Percentiles rank a stretch among this genome's conserved stretches.
Conservation (phyloP, 768 basidiomycete species). For the Russula lepida region DNA sequence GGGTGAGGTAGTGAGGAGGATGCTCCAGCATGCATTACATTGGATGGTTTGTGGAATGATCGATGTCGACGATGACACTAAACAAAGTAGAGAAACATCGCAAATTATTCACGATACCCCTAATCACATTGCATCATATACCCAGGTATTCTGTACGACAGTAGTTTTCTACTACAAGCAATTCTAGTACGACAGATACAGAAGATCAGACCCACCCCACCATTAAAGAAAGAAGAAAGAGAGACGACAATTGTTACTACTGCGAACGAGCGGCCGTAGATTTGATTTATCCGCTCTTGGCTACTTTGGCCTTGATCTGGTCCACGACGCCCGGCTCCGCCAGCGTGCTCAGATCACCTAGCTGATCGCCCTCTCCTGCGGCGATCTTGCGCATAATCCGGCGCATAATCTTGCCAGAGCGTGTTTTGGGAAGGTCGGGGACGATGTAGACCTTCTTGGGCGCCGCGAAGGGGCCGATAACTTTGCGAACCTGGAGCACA, state of each 20-base stretch:
- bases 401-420: conserved; percentile 96
- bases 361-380: conserved; percentile 87
- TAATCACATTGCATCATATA: conserved; percentile 3
- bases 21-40: not conserved
- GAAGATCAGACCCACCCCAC: not conserved
- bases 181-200: not conserved
- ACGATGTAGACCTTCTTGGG: conserved; percentile 89
- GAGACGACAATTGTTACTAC: no score
- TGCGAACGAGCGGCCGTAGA: not conserved
- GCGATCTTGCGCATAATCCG: conserved; percentile 96
- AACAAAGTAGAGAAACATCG: conserved; percentile 10
- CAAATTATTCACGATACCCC: conserved; percentile 14
- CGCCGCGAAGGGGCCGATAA: conserved; percentile 95
- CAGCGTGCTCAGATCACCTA: conserved; percentile 90
- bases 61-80: conserved; percentile 12
- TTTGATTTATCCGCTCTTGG: conserved; percentile 21
- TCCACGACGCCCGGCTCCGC: conserved; percentile 87
- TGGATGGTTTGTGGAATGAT: conserved; percentile 1
- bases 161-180: not conserved
- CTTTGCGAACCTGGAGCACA: conserved; percentile 90
- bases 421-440: conserved; percentile 84
- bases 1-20: not conserved
- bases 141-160: not conserved
- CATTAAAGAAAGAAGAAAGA: not conserved
- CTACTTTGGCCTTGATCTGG: conserved; percentile 72